Evolutionary conservation across 225 moss, liverwort and hornwort species (phyloP).

Genomic region (Antitrichia curtipendula): DNA sequence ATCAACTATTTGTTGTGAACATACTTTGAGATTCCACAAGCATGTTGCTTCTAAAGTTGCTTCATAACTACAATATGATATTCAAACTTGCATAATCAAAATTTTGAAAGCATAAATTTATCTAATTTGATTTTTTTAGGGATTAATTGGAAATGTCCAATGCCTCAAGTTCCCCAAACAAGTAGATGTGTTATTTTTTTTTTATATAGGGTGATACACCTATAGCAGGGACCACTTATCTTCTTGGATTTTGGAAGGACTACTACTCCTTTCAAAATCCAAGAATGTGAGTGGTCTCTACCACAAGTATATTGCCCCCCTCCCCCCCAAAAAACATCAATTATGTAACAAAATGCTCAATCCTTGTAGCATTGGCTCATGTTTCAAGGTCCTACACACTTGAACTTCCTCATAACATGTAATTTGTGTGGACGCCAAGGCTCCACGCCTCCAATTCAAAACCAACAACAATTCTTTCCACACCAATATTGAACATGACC

Average conservation of each 20-base stretch:
- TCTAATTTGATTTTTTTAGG: fast-evolving
- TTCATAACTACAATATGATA: not conserved
- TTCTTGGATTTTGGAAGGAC: not conserved
- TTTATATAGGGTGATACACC: fast-evolving
- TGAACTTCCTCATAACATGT: fast-evolving
- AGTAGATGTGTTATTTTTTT: fast-evolving
- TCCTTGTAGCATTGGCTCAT: no score
- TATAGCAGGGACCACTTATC: fast-evolving
- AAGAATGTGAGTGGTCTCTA: not conserved
- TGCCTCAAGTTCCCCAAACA: fast-evolving
- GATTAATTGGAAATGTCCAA: not conserved
- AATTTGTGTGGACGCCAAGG: not conserved
- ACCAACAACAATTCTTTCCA: not conserved
- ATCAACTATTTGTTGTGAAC: not conserved
- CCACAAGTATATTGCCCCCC: fast-evolving
- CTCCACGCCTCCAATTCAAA: not conserved
- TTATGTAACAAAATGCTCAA: fast-evolving
- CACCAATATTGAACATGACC: not conserved
- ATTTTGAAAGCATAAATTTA: no score
- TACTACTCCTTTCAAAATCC: not conserved
- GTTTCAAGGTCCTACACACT: not conserved
- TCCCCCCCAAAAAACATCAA: no score
- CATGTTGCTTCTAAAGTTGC: no score
- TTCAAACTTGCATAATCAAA: not conserved
- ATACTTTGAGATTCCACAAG: not conserved